Evolutionary conservation across 2,329 filamentous ascomycete genomes (phyloP), one percentile per base, ranked within the genome.

Genomic region (Cercospora zeae-maydis): DNA sequence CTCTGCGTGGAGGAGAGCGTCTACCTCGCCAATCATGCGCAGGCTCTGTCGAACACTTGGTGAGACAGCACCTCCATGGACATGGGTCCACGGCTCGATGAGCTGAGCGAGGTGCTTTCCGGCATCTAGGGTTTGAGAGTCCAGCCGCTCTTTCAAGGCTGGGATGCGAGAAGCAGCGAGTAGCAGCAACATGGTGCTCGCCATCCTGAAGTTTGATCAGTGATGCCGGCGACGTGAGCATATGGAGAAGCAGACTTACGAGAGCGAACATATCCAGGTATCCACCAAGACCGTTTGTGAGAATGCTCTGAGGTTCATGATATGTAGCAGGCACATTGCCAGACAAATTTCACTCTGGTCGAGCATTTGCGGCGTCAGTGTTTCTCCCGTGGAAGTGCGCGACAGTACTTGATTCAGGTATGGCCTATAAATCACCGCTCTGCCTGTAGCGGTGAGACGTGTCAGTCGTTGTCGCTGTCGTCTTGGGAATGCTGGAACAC

Each of bases 241-340:
- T 9, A 1, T 8, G 19, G 21, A 13, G 10, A 21, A 49, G 2
- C 19, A 1, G 21, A 45, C 55, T 58, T 21, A 58, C 55, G 62
- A 63, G 5, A 65, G 54, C 4, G 63, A 57, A 21, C 60, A 65
- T 3, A 63, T 65, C 60, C 63, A 65, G 0, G 57, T 63, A 31
- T 65, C 63, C 14, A 65, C 54, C n/a, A 65, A 37, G 10, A 65
- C 61, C 31, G 63, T 63, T 31, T 65, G 63, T 31, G 39, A 37
- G 33, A 58, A 65, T 6, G 63, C 60, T 10, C 51, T 45, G 4
- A 65, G 53, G 37, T 63, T 58, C 14, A 65, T n/a, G 8, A 63
- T 65, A 19, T 65, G 63, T 11, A 63, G 33, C 2, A 61, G 42
- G 51, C 63, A 63, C 60, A 65, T 63, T 4, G 42, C 58, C 27